These are phyloP conservation scores for Arctostaphylos glauca DNA, from an alignment of 148 eudicot genomes.

Conservation along the genomic window DNA sequence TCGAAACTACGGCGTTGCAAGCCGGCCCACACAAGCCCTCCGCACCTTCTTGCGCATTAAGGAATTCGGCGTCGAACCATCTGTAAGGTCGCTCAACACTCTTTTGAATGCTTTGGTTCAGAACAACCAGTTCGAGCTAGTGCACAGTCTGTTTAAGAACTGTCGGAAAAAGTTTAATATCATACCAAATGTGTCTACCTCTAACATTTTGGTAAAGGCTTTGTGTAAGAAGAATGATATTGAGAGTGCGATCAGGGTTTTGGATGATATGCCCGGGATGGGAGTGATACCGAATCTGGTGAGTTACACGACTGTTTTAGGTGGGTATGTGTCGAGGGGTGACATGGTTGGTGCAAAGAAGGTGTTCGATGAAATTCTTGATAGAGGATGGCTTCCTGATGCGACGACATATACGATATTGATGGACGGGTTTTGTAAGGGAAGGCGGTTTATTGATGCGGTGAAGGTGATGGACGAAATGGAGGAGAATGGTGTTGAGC, in stretches of 20 bases:
- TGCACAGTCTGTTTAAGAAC: conserved; percentile 52
- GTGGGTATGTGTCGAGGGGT: conserved; percentile 58
- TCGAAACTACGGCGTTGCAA: conserved; percentile 64
- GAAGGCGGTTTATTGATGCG: conserved; percentile 64
- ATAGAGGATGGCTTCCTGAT: conserved; percentile 83
- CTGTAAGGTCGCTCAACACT: conserved; percentile 73
- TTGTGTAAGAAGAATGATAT: conserved; percentile 67
- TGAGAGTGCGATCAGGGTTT: conserved; percentile 50
- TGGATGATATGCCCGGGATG: conserved; percentile 78
- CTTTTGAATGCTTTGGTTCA: conserved; percentile 62
- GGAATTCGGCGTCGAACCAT: conserved; percentile 46
- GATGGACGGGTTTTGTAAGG: conserved; percentile 81
- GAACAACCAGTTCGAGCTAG: conserved; percentile 58
- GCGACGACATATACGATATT: conserved; percentile 69
- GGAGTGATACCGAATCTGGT: conserved; percentile 78
- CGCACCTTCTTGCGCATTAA: conserved; percentile 47
- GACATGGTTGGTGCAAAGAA: conserved; percentile 65
- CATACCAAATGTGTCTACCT: conserved; percentile 66
- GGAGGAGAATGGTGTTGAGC: conserved; percentile 67
- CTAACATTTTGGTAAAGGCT: conserved; percentile 68
- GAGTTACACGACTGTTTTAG: conserved; percentile 65
- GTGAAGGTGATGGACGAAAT: conserved; percentile 86
- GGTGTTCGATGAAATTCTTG: conserved; percentile 65
- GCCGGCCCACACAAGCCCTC: conserved; percentile 59
- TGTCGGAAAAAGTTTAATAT: conserved; percentile 46